A percentile compares a stretch with the other conserved stretches of the same genome.
phyloP scores from a whole-genome alignment of 2,329 filamentous ascomycete species.

The Didymella pinodella region DNA sequence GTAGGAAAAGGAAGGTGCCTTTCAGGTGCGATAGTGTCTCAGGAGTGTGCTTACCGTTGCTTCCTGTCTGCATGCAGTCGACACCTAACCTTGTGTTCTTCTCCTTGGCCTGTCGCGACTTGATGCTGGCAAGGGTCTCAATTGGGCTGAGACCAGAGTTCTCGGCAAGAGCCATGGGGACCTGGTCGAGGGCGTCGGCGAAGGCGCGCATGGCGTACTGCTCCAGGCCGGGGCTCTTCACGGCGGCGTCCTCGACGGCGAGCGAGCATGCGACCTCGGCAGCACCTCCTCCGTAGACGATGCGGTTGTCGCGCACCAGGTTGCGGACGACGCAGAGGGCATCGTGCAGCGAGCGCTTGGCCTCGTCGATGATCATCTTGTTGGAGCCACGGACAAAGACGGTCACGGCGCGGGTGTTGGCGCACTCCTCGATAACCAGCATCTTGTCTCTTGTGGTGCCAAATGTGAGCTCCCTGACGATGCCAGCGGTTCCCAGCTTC shows the following conservation, averaged over 20 bases:
- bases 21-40: neutral
- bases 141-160: constrained; percentile 97
- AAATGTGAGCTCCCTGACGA: constrained; percentile 94
- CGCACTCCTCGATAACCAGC: constrained; percentile 98
- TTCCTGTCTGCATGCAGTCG: constrained; percentile 96
- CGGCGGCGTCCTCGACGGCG: constrained; percentile 92
- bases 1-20: neutral
- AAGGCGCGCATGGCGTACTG: constrained; percentile 99
- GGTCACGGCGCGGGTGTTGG: constrained; percentile 95
- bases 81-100: constrained; percentile 82
- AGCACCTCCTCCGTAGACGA: constrained; percentile 96
- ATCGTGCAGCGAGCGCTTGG: constrained; percentile 96
- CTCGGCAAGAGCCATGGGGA: constrained; percentile 96
- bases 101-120: constrained; percentile 94
- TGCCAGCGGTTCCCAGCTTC: constrained; percentile 88
- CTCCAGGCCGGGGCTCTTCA: constrained; percentile 94
- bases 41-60: constrained; percentile 68
- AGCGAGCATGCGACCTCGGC: constrained; percentile 97
- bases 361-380: constrained; percentile 99
- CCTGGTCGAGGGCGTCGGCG: constrained; percentile 87
- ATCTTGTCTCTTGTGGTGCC: constrained; percentile 99
- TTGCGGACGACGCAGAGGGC: constrained; percentile 98
- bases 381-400: constrained; percentile 97
- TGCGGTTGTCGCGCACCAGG: constrained; percentile 92
- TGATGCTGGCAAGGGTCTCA: constrained; percentile 91